Conservation (phyloP, 2,329 filamentous ascomycete genomes). For the Fusarium sarcochroum region DNA sequence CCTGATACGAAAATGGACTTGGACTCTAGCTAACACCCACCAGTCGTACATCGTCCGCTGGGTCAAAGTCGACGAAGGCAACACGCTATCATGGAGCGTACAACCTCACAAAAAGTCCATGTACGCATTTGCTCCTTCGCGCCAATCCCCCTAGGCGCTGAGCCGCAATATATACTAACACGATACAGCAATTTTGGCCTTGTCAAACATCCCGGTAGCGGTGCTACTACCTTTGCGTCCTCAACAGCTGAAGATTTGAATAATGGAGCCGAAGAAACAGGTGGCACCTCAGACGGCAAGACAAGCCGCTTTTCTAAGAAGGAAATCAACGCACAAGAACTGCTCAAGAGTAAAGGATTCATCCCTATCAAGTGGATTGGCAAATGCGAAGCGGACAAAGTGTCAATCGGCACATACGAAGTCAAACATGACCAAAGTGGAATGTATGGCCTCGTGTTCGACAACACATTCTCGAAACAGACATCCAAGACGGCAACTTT, state of each 20-base stretch:
- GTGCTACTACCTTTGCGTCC: constrained; percentile 63
- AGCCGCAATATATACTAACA: constrained; percentile 28
- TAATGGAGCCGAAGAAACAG: constrained; percentile 63
- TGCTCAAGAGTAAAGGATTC: constrained; percentile 76
- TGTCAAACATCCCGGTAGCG: constrained; percentile 93
- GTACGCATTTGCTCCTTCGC: constrained; percentile 57
- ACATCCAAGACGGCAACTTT: constrained; percentile 95
- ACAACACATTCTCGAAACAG: constrained; percentile 98
- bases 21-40: constrained; percentile 42
- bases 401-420: constrained; percentile 90
- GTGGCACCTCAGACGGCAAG: constrained; percentile 61
- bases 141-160: neutral
- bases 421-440: constrained; percentile 81
- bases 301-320: constrained; percentile 66
- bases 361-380: constrained; percentile 86
- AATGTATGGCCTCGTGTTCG: constrained; percentile 97
- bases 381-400: constrained; percentile 96
- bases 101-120: constrained; percentile 99
- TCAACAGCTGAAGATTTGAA: constrained; percentile 61
- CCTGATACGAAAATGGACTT: neutral
- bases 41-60: constrained; percentile 98
- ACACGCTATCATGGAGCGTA: constrained; percentile 97
- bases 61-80: constrained; percentile 90
- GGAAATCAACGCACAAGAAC: constrained; percentile 73
- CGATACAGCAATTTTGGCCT: constrained; percentile 87